Evolutionary conservation across 1,284 basidiomycete genomes (phyloP).

Genomic region (Rhodotorula mucilaginosa): DNA sequence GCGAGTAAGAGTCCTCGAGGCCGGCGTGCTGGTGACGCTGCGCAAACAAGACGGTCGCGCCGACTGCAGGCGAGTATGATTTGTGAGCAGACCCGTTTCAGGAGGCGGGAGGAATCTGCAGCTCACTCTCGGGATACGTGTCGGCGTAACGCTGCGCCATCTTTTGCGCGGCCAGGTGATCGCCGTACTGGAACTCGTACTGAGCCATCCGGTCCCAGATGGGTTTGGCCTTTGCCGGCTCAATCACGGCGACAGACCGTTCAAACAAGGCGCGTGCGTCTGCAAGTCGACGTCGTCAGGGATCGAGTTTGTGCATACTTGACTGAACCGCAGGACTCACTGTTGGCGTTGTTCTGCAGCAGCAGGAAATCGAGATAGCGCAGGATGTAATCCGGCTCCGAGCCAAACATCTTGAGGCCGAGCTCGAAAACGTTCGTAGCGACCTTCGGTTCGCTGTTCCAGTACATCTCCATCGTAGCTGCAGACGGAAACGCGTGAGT

Average conservation of each 20-base stretch:
- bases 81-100: neutral
- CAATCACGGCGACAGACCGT: conserved; percentile 71
- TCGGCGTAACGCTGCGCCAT: conserved; percentile 85
- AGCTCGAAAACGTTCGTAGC: conserved; percentile 92
- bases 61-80: conserved; percentile 58
- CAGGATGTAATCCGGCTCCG: conserved; percentile 80
- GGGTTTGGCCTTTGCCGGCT: conserved; percentile 73
- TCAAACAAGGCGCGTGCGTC: conserved; percentile 96
- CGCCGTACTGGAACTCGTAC: conserved; percentile 93
- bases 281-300: conserved; percentile 47
- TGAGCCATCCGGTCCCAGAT: conserved; percentile 95
- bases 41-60: conserved; percentile 85
- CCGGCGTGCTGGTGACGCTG: conserved; percentile 83
- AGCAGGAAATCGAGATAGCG: conserved; percentile 91
- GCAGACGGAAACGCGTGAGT: conserved; percentile 17
- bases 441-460: conserved; percentile 77
- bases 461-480: conserved; percentile 96
- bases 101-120: no score
- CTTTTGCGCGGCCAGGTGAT: conserved; percentile 82
- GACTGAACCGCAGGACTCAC: conserved; percentile 55
- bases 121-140: conserved; percentile 74
- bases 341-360: conserved; percentile 91
- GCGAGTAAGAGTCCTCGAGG: conserved; percentile 81
- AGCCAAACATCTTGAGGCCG: conserved; percentile 79
- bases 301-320: neutral